These are phyloP conservation scores for Scenedesmus sp. DNA, from an alignment of 163 green algal species.

Conservation along the genomic window DNA sequence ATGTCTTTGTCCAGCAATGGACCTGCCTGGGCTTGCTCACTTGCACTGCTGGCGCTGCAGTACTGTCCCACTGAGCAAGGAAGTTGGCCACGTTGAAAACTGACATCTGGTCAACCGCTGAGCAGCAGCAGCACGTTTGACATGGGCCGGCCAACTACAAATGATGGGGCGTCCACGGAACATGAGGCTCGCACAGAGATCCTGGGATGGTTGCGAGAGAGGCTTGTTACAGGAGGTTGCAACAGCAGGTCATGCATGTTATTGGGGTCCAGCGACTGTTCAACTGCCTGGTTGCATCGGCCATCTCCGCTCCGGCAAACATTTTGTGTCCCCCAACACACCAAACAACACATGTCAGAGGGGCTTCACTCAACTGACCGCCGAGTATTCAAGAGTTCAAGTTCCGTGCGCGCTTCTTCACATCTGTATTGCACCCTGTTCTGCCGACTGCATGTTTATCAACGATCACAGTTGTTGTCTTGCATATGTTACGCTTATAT, in stretches of 20 bases:
- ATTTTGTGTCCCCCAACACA: neutral
- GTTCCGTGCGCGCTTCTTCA: neutral
- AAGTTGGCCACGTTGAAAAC: neutral
- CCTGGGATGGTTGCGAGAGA: neutral
- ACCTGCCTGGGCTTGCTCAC: slow-evolving; percentile 29
- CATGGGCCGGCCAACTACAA: too few species aligned
- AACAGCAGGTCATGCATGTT: neutral
- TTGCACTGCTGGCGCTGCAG: neutral
- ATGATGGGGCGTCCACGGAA: too few species aligned
- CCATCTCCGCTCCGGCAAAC: neutral
- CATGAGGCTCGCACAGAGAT: too few species aligned
- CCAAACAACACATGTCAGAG: neutral
- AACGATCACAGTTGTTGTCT: neutral
- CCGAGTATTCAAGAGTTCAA: neutral
- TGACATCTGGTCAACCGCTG: neutral
- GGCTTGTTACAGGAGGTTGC: too few species aligned
- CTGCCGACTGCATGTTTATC: neutral
- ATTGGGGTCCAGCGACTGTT: neutral
- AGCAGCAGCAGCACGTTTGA: neutral
- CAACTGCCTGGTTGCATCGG: neutral
- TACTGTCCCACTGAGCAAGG: neutral
- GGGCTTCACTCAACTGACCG: neutral
- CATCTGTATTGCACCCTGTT: neutral
- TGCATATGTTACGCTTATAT: neutral
- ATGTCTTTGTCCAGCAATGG: slow-evolving; percentile 35